A percentile compares a stretch with the other conserved stretches of the same genome.
Conservation (phyloP, 441 rosid genomes). For the Gossypium schwendimanii region DNA sequence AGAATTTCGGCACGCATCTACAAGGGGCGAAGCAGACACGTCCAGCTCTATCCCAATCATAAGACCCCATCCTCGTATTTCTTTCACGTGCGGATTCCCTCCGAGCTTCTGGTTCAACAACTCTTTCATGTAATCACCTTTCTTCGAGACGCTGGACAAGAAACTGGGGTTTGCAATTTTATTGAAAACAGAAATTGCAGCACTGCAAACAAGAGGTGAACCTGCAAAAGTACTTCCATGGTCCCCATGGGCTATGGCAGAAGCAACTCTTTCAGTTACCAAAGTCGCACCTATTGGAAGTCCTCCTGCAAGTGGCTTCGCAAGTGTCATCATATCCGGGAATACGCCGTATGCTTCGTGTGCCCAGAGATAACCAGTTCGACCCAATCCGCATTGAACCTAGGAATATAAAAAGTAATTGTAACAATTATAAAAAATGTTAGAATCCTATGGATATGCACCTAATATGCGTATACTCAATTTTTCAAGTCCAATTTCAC, state of each 20-base stretch:
- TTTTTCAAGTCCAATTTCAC: too few relatives aligned
- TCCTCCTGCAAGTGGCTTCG: constrained; percentile 88
- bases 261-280: constrained; percentile 68
- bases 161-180: constrained; percentile 60
- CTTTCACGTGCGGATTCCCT: constrained; percentile 62
- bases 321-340: constrained; percentile 80
- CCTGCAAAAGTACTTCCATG: constrained; percentile 92
- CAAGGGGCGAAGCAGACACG: constrained; percentile 52
- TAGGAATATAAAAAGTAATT: constrained; percentile 13
- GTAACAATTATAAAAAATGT: not conserved
- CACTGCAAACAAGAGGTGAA: constrained; percentile 57
- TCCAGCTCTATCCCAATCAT: constrained; percentile 72
- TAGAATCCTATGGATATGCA: not conserved
- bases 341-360: constrained; percentile 55
- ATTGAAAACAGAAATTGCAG: constrained; percentile 54
- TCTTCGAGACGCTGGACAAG: constrained; percentile 54
- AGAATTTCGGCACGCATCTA: constrained; percentile 65
- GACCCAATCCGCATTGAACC: constrained; percentile 89
- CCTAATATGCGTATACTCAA: not conserved
- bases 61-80: constrained; percentile 76
- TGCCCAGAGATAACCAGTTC: constrained; percentile 77
- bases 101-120: constrained; percentile 45
- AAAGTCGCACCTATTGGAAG: constrained; percentile 69
- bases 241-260: constrained; percentile 59
- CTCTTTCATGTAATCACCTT: constrained; percentile 57